Conservation (phyloP, 345 rosid species). For the Euphorbia pulcherrima region DNA sequence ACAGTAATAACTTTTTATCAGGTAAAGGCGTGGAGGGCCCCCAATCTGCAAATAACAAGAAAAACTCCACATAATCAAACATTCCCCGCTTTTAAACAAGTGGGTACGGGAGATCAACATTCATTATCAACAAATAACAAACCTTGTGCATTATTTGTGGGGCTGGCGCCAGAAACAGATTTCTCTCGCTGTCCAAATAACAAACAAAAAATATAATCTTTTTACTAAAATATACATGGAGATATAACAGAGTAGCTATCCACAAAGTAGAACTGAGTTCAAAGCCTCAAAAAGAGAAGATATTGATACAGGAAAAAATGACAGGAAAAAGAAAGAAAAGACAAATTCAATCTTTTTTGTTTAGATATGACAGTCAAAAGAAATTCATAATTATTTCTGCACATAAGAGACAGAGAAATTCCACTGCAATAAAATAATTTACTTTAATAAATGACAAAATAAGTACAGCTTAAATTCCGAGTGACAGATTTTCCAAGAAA, state of each 20-base stretch:
- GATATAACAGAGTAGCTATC: constrained; percentile 1
- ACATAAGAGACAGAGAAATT: constrained; percentile 14
- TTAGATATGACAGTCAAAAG: constrained; percentile 22
- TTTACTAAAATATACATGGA: constrained; percentile 15
- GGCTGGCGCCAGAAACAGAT: constrained; percentile 30
- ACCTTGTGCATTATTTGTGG: constrained; percentile 45
- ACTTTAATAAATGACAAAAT: neutral
- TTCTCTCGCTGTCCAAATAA: constrained; percentile 37
- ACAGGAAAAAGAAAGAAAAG: constrained; percentile 28
- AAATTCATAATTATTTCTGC: constrained; percentile 17
- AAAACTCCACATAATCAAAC: neutral
- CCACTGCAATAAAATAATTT: constrained; percentile 3
- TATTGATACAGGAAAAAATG: constrained; percentile 16
- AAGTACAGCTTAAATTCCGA: constrained; percentile 17
- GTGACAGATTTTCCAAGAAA: constrained; percentile 16
- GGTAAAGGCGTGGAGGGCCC: constrained; percentile 26
- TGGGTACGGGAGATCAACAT: constrained; percentile 2
- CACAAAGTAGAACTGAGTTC: constrained; percentile 17
- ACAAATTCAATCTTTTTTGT: constrained; percentile 40
- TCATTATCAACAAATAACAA: constrained; percentile 15
- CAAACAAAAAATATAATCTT: neutral
- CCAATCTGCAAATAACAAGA: constrained; percentile 12
- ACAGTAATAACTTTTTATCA: constrained; percentile 25
- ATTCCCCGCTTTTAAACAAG: constrained; percentile 15
- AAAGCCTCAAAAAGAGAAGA: constrained; percentile 30